phyloP scores from a whole-genome alignment of 2,329 filamentous ascomycete species.

The Diaporthe eres region DNA sequence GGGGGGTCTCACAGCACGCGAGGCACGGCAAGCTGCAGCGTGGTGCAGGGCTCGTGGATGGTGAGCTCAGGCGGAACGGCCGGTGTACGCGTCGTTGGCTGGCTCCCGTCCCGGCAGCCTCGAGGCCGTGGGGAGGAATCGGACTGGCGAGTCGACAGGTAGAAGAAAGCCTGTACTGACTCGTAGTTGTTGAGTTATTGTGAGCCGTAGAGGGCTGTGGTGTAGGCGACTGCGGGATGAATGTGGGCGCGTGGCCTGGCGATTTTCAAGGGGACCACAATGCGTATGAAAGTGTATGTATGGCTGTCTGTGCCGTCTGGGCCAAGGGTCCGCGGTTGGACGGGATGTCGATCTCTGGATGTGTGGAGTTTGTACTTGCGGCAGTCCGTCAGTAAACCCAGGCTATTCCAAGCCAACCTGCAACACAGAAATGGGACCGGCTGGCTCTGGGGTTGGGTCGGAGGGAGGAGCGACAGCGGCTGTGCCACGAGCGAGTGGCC shows the following conservation, averaged over 20 bases:
- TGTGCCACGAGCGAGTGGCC: slow-evolving; percentile 14
- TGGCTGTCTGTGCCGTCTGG: neutral
- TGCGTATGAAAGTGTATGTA: neutral
- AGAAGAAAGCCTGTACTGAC: neutral
- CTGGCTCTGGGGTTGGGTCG: neutral
- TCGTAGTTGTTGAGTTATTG: neutral
- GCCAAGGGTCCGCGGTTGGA: slow-evolving; percentile 2
- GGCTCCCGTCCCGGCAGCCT: slow-evolving; percentile 6
- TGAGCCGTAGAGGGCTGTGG: neutral
- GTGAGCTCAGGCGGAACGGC: slow-evolving; percentile 11
- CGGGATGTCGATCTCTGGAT: slow-evolving; percentile 26
- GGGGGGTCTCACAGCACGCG: slow-evolving; percentile 20
- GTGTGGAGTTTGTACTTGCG: slow-evolving; percentile 7
- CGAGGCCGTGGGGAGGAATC: neutral
- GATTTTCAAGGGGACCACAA: neutral
- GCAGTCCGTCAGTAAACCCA: neutral
- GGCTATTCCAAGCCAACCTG: neutral
- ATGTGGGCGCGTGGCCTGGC: neutral
- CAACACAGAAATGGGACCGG: slow-evolving; percentile 1
- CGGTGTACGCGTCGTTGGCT: slow-evolving; percentile 14
- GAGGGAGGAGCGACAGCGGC: neutral
- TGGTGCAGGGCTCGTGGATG: slow-evolving; percentile 21
- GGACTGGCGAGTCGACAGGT: neutral
- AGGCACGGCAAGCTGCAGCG: slow-evolving; percentile 32
- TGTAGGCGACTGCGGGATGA: neutral